Base-by-base conservation (phyloP, 1,284 basidiomycete species). In the Irpex sp. region DNA sequence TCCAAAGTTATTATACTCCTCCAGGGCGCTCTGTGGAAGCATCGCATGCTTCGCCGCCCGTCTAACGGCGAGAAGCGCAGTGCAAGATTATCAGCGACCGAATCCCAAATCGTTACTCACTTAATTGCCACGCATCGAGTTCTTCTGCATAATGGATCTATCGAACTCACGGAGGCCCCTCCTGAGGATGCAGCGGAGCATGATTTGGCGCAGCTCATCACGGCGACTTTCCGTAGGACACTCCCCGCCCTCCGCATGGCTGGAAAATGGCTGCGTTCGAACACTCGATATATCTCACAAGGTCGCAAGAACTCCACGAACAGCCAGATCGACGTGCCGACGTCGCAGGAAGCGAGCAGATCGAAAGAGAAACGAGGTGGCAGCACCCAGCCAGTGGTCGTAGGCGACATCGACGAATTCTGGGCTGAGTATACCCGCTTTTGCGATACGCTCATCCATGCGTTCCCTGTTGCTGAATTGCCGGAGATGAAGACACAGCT, bases 161-260 rank as follows among this genome's bases (percentile, higher is more conserved):
- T 81, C 4, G 79, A 92, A 71, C 70, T 74, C n/a, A 75, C 79
- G 51, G 80, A 85, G 62, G 74, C 80, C 17, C 79, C 82, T 13
- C 72, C 82, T 2, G 78, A 85, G 66, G 85, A 88, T 65, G 78
- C 76, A 1, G 79, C 78, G 47, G 83, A 86, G 62, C 78, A 82
- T 58, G 87, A 89, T 70, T 80, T 94, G 4, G 91, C 93, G 4
- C 88, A 91, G 70, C 83, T 85, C 44, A 96, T 98, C 71, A 92
- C 91, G 0, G 94, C 94, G 1, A 85, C 87, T 6, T 89, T 98
- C 64, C 84, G 96, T 36, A 84, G 97, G 37, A 91, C 91, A 8
- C 79, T 99, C 2, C 95, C 96, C 1, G 89, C 94, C 4, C 78
- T 98, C 57, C 87, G 97, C 13, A 89, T 98, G 60, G 85, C 90